These are phyloP conservation scores for Haplosporangium gracile DNA, from an alignment of 192 early-diverging fungal species.

Conservation along the genomic window DNA sequence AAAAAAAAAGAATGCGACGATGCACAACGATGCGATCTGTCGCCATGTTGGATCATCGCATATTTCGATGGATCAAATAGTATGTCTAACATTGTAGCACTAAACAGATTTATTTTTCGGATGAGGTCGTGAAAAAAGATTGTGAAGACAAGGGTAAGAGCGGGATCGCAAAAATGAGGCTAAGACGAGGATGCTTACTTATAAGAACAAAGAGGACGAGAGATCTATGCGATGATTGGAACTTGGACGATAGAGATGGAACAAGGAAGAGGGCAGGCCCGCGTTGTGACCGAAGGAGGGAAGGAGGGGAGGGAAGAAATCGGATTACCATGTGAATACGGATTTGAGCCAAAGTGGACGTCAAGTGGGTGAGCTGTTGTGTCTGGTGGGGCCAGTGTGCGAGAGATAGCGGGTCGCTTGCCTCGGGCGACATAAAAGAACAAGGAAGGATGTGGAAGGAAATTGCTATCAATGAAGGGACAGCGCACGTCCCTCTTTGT, in stretches of 20 bases:
- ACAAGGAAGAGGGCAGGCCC: background rate
- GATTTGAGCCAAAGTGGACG: background rate
- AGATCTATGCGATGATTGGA: background rate
- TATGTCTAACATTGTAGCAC: background rate
- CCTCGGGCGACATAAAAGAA: too few species aligned
- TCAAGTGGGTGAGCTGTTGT: background rate
- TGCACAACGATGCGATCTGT: background rate
- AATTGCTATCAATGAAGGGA: background rate
- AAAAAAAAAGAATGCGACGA: background rate
- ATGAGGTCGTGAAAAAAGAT: background rate
- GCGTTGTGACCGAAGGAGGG: background rate
- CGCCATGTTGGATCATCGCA: background rate
- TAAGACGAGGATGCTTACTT: background rate
- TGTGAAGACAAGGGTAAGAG: background rate
- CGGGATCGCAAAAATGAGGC: background rate
- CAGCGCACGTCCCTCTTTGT: background rate
- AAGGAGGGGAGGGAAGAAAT: background rate
- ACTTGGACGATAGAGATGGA: background rate
- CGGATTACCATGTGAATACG: conserved; percentile 1
- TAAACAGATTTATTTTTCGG: background rate
- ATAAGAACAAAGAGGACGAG: background rate
- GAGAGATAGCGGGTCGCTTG: background rate
- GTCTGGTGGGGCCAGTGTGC: background rate
- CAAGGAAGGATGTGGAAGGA: background rate
- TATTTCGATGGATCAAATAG: background rate